These are phyloP conservation scores for Saccharomyces hybrid DNA, from an alignment of 1,139 yeast genomes.

Conservation along the genomic window DNA sequence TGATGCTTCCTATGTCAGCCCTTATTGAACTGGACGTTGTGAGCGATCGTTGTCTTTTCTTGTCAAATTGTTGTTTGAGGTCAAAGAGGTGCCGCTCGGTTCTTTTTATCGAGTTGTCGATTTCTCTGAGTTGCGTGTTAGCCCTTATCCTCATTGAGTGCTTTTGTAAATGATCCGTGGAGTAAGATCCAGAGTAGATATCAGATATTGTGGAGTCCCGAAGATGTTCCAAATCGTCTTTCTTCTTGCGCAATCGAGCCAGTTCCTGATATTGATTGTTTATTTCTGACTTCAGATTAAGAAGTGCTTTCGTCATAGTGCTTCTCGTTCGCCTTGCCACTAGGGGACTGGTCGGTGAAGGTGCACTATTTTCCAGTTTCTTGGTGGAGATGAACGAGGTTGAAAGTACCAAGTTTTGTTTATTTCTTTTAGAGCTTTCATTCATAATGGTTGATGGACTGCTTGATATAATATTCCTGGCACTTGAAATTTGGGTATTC, in stretches of 20 bases:
- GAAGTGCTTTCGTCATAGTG: constrained; percentile 19
- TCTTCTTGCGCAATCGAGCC: constrained; percentile 18
- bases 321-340: constrained; percentile 20
- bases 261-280: constrained; percentile 22
- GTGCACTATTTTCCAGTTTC: constrained; percentile 18
- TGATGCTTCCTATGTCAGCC: constrained; percentile 1
- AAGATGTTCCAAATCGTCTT: constrained; percentile 23
- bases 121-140: constrained; percentile 29
- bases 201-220: constrained; percentile 26
- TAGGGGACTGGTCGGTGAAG: constrained; percentile 27
- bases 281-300: constrained; percentile 19
- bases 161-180: constrained; percentile 31
- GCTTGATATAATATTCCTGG: constrained; percentile 1
- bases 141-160: constrained; percentile 31
- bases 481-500: constrained; percentile 3
- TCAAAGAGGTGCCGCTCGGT: constrained; percentile 22
- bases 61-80: constrained; percentile 21
- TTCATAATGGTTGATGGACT: not conserved
- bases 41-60: constrained; percentile 4
- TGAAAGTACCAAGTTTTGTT: constrained; percentile 27
- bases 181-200: constrained; percentile 30
- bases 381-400: constrained; percentile 31
- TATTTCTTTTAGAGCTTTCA: constrained; percentile 12
- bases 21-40: not conserved
- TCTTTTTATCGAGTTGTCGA: constrained; percentile 24